Percentiles rank a stretch among this genome's conserved stretches.
phyloP scores from a whole-genome alignment of 192 early-diverging fungal genomes.

The Mortierella claussenii region DNA sequence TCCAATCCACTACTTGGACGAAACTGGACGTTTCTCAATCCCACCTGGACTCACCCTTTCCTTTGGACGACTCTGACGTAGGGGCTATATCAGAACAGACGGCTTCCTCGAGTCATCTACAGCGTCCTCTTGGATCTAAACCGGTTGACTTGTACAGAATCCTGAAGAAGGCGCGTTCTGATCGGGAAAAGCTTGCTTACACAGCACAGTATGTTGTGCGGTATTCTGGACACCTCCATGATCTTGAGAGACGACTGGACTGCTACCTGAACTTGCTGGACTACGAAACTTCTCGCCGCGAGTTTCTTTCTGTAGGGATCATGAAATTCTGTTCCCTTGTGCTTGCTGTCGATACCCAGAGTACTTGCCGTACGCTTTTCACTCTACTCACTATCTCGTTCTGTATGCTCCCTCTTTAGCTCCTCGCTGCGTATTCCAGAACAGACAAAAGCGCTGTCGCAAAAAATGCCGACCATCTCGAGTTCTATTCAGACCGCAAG shows the following conservation, averaged over 20 bases:
- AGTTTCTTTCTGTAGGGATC: slow-evolving; percentile 48
- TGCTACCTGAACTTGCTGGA: slow-evolving; percentile 54
- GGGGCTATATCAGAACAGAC: not conserved
- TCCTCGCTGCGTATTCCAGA: slow-evolving; percentile 16
- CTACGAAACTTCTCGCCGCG: slow-evolving; percentile 51
- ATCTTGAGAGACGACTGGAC: slow-evolving; percentile 27
- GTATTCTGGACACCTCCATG: slow-evolving; percentile 22
- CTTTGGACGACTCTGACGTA: not conserved
- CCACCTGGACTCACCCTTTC: slow-evolving; percentile 10
- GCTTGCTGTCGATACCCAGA: no score
- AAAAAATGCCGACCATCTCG: slow-evolving; percentile 7
- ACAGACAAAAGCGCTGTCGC: not conserved
- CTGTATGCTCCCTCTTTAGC: slow-evolving; percentile 2
- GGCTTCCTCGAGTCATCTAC: not conserved
- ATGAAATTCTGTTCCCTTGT: no score
- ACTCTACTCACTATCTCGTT: no score
- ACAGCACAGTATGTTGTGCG: slow-evolving; percentile 21
- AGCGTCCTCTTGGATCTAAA: not conserved
- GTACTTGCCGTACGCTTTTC: no score
- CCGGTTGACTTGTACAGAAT: slow-evolving; percentile 26
- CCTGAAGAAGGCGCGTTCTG: slow-evolving; percentile 25
- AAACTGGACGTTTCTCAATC: slow-evolving; percentile 5
- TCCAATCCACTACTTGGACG: slow-evolving; percentile 9
- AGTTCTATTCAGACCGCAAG: slow-evolving; percentile 41
- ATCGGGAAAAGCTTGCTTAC: slow-evolving; percentile 32